Percentiles rank a stretch among this genome's conserved stretches.
Conservation (phyloP, 352 stramenopile species). For the Phytophthora hibernalis region DNA sequence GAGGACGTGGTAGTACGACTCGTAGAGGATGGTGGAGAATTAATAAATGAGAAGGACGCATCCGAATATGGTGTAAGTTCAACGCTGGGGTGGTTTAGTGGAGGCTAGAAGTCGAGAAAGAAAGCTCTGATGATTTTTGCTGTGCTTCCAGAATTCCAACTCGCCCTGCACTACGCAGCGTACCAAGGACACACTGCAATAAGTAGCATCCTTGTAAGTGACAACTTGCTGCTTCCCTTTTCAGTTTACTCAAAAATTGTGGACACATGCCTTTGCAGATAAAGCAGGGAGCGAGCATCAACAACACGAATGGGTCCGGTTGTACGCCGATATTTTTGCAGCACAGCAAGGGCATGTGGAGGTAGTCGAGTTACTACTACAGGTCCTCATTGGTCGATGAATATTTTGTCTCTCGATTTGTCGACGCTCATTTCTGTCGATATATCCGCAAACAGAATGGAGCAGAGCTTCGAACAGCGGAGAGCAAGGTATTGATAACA, state of each 20-base stretch:
- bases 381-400: conserved; percentile 37
- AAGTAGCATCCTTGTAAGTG: conserved; percentile 54
- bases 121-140: neutral
- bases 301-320: conserved; percentile 55
- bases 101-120: neutral
- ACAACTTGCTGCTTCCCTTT: neutral
- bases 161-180: conserved; percentile 79
- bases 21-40: conserved; percentile 47
- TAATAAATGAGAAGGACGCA: conserved; percentile 48
- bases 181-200: conserved; percentile 63
- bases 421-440: neutral
- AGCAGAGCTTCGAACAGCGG: conserved; percentile 56
- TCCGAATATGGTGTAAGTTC: conserved; percentile 63
- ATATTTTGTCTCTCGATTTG: neutral
- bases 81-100: neutral
- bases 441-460: conserved; percentile 40
- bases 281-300: conserved; percentile 61
- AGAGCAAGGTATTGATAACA: conserved; percentile 42
- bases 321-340: conserved; percentile 81
- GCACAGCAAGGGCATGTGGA: conserved; percentile 57
- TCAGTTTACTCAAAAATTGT: neutral
- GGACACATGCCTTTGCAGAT: conserved; percentile 21
- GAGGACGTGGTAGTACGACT: conserved; percentile 54
- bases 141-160: conserved; percentile 54
- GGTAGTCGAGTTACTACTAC: conserved; percentile 58